Conservation (phyloP, 1,139 yeast species). For the Geotrichum histeridarum region DNA sequence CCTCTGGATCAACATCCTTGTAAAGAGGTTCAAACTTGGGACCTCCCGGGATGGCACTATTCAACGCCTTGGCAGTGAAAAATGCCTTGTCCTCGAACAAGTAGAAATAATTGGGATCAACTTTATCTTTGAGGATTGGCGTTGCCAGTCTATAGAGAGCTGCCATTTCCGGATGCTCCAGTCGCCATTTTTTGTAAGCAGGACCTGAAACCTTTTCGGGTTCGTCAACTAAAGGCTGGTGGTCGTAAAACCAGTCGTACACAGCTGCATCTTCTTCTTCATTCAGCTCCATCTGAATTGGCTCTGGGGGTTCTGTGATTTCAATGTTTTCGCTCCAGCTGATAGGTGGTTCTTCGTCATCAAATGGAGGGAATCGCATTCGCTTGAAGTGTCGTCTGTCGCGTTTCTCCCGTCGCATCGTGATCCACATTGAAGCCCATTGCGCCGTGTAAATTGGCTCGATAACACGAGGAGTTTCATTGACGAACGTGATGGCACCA, state of each 20-base stretch:
- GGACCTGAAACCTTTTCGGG: conserved; percentile 59
- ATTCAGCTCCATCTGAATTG: conserved; percentile 61
- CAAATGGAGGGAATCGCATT: conserved; percentile 92
- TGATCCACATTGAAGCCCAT: conserved; percentile 91
- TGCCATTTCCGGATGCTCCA: conserved; percentile 59
- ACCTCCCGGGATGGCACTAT: conserved; percentile 87
- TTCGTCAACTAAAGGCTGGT: conserved; percentile 64
- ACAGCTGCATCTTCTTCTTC: conserved; percentile 55
- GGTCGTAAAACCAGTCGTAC: conserved; percentile 76
- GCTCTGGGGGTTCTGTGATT: conserved; percentile 63
- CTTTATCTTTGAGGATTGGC: conserved; percentile 58
- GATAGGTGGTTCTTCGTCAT: conserved; percentile 93
- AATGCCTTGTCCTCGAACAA: conserved; percentile 74
- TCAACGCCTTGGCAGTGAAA: conserved; percentile 84
- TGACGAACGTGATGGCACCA: conserved; percentile 94
- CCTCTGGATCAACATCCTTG: conserved; percentile 59
- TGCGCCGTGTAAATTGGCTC: conserved; percentile 91
- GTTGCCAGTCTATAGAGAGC: conserved; percentile 60
- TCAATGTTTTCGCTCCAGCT: conserved; percentile 77
- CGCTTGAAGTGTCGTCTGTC: conserved; percentile 87
- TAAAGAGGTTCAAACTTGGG: conserved; percentile 92
- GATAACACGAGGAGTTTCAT: conserved; percentile 85
- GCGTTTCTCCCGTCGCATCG: conserved; percentile 90
- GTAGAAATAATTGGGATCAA: conserved; percentile 56
- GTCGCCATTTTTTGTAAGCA: conserved; percentile 68